Evolutionary conservation across 495 filamentous ascomycete species (phyloP).

Genomic region (Parachaetomium inaequale): DNA sequence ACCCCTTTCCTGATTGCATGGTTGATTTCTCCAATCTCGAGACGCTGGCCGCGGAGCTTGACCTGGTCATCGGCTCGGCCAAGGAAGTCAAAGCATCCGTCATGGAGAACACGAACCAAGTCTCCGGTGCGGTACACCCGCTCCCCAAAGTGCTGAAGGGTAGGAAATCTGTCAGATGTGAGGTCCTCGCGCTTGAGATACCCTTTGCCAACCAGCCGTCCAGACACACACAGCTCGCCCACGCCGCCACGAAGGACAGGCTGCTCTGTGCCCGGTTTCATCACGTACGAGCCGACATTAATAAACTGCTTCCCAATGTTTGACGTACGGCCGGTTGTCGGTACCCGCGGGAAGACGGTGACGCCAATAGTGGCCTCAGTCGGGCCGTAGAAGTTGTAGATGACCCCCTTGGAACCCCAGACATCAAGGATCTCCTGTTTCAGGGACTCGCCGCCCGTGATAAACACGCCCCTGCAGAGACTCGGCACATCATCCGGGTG

Average conservation of each 20-base stretch:
- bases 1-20: conserved; percentile 54
- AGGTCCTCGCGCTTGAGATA: conserved; percentile 76
- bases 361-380: conserved; percentile 89
- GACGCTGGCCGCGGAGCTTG: conserved; percentile 72
- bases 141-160: conserved; percentile 45
- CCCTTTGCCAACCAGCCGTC: conserved; percentile 79
- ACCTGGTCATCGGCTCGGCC: conserved; percentile 77
- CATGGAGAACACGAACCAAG: conserved; percentile 66
- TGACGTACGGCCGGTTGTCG: conserved; percentile 64
- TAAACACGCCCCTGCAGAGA: conserved; percentile 67
- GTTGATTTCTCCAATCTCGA: conserved; percentile 77
- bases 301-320: conserved; percentile 84
- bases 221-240: conserved; percentile 84
- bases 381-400: conserved; percentile 80
- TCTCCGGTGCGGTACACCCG: conserved; percentile 77
- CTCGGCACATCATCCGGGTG: conserved; percentile 65
- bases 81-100: conserved; percentile 67
- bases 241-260: conserved; percentile 74
- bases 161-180: conserved; percentile 61
- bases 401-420: conserved; percentile 61
- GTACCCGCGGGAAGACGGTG: conserved; percentile 72
- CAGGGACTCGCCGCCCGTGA: conserved; percentile 69
- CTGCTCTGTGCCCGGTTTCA: conserved; percentile 62
- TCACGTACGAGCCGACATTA: conserved; percentile 77
- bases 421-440: conserved; percentile 68